These are phyloP conservation scores for Cladophialophora psammophila DNA, from an alignment of 2,329 filamentous ascomycete genomes.

Conservation along the genomic window DNA sequence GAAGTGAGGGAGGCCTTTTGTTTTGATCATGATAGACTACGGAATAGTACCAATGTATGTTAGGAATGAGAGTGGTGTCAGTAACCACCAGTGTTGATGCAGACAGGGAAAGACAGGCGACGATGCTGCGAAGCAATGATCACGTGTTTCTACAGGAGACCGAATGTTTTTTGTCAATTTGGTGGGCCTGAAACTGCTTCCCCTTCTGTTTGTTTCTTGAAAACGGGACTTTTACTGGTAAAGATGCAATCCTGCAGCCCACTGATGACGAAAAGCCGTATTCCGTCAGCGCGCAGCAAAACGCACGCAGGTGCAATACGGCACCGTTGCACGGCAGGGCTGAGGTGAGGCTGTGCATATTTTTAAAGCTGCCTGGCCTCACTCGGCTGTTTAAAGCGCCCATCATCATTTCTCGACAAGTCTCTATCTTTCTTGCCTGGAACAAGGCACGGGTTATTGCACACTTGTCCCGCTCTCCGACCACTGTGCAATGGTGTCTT, in stretches of 20 bases:
- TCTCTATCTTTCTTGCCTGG: conserved; percentile 6
- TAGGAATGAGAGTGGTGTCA: neutral
- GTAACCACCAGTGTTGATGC: no score
- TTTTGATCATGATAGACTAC: neutral
- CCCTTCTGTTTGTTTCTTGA: neutral
- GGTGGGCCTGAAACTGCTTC: neutral
- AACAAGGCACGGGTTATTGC: neutral
- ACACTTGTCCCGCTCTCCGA: neutral
- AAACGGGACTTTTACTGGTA: neutral
- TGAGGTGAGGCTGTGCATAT: conserved; percentile 21
- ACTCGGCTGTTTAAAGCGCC: neutral
- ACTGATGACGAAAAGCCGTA: neutral
- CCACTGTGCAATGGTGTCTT: neutral
- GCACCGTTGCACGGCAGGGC: neutral
- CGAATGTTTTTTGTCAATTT: neutral
- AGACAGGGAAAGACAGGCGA: no score
- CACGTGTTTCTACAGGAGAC: neutral
- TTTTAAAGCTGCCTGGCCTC: conserved; percentile 20
- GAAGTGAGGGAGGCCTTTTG: neutral
- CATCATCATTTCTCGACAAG: neutral
- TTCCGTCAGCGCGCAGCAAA: conserved; percentile 17
- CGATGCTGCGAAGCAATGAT: no score
- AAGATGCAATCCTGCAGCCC: neutral
- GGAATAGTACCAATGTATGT: neutral
- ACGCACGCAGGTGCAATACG: conserved; percentile 12